These are phyloP conservation scores for Xylaria sp. DNA, from an alignment of 2,329 filamentous ascomycete genomes.

Conservation along the genomic window DNA sequence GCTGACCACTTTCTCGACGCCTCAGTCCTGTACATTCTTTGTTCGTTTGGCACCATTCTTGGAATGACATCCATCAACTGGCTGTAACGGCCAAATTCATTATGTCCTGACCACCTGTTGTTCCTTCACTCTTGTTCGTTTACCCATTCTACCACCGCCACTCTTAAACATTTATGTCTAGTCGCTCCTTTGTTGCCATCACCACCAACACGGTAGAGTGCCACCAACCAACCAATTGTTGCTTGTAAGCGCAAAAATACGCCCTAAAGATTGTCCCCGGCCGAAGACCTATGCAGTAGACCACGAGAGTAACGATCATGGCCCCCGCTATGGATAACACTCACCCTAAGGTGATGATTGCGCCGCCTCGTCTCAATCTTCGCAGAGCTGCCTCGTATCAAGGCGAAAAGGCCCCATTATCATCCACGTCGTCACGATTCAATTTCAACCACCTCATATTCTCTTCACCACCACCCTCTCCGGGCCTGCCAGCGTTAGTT, in stretches of 20 bases:
- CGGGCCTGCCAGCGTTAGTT: constrained; percentile 74
- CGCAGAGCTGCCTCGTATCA: constrained; percentile 68
- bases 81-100: constrained; percentile 43
- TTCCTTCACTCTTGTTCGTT: constrained; percentile 41
- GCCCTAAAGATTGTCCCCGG: not conserved
- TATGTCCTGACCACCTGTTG: constrained; percentile 37
- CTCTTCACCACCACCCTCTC: constrained; percentile 73
- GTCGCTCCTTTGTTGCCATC: constrained; percentile 39
- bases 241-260: not conserved
- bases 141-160: constrained; percentile 31
- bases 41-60: constrained; percentile 22
- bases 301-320: constrained; percentile 50
- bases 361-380: constrained; percentile 68
- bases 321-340: constrained; percentile 59
- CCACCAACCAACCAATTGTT: constrained; percentile 3
- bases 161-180: constrained; percentile 31
- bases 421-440: constrained; percentile 71
- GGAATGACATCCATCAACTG: constrained; percentile 31
- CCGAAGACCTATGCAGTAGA: constrained; percentile 13
- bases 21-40: constrained; percentile 32
- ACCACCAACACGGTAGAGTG: constrained; percentile 9
- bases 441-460: constrained; percentile 75
- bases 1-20: constrained; percentile 1
- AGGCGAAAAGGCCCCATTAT: constrained; percentile 64
- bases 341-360: constrained; percentile 63